A percentile compares a stretch with the other conserved stretches of the same genome.
Evolutionary conservation across 148 eudicot species (phyloP).

Genomic region (Beta vulgaris): DNA sequence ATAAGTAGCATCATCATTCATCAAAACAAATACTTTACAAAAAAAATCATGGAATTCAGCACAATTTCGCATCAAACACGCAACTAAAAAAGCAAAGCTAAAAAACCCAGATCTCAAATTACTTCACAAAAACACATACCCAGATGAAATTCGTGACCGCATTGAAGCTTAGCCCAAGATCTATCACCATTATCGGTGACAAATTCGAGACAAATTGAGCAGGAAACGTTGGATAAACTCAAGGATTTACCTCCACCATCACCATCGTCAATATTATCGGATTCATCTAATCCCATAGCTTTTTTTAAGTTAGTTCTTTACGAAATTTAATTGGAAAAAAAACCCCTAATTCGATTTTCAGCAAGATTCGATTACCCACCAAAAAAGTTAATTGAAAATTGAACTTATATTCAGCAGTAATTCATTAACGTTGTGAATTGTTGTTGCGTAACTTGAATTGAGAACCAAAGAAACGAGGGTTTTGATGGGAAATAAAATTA

Average conservation of each 20-base stretch:
- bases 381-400: not conserved
- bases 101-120: conserved; percentile 8
- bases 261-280: conserved; percentile 44
- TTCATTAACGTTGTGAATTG: not conserved
- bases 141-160: conserved; percentile 90
- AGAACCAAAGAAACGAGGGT: not conserved
- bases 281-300: conserved; percentile 61
- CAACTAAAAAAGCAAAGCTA: not conserved
- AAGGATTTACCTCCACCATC: conserved; percentile 33
- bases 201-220: conserved; percentile 83
- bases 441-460: not conserved
- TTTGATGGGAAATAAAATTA: not conserved
- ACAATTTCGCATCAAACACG: not conserved
- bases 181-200: conserved; percentile 69
- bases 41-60: conserved; percentile 2
- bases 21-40: not conserved
- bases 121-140: conserved; percentile 42
- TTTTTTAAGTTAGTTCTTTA: not conserved
- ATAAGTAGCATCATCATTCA: not conserved
- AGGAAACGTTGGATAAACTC: conserved; percentile 42
- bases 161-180: conserved; percentile 91
- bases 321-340: conserved; percentile 2
- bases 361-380: not conserved
- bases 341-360: conserved; percentile 23
- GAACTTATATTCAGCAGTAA: not conserved